Percentiles rank a stretch among this genome's conserved stretches.
phyloP scores from a whole-genome alignment of 108 stramenopile genomes.

The Cyclotella kingstonii region DNA sequence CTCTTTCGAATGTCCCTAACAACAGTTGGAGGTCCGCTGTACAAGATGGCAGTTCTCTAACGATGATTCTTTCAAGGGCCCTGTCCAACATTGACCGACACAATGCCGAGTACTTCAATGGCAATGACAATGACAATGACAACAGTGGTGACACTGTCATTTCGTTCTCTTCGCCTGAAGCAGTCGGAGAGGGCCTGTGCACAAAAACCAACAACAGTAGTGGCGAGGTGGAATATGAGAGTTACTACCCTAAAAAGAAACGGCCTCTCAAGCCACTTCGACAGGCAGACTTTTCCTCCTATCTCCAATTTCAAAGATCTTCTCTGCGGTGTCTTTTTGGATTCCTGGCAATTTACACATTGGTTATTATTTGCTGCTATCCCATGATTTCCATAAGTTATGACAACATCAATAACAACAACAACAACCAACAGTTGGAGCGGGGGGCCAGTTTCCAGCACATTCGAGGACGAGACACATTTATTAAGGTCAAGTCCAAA shows the following conservation, averaged over 20 bases:
- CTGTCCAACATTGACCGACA: slow-evolving; percentile 19
- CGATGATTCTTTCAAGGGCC: background rate
- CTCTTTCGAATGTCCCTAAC: background rate
- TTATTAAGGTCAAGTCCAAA: slow-evolving; percentile 1
- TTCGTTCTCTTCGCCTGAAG: too few relatives aligned
- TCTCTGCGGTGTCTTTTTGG: slow-evolving; percentile 5
- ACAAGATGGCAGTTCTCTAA: too few relatives aligned
- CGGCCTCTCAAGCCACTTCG: slow-evolving; percentile 2
- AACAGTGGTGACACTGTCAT: background rate
- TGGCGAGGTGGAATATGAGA: background rate
- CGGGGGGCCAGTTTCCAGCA: slow-evolving; percentile 26
- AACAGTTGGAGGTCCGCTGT: too few relatives aligned
- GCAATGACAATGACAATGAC: background rate
- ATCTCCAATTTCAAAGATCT: slow-evolving; percentile 14
- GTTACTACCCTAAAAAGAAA: background rate
- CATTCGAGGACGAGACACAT: slow-evolving; percentile 25
- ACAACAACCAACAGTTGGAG: slow-evolving; percentile 8
- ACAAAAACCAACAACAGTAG: background rate
- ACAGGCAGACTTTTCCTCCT: slow-evolving; percentile 14
- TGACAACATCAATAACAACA: slow-evolving; percentile 7
- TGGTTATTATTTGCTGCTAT: slow-evolving; percentile 29
- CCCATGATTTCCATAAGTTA: slow-evolving; percentile 30
- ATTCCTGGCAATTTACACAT: slow-evolving; percentile 14
- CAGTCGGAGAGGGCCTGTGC: too few relatives aligned
- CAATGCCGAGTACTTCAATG: slow-evolving; percentile 5